These are phyloP conservation scores for Fusarium pseudocircinatum DNA, from an alignment of 2,329 filamentous ascomycete genomes.

Conservation along the genomic window DNA sequence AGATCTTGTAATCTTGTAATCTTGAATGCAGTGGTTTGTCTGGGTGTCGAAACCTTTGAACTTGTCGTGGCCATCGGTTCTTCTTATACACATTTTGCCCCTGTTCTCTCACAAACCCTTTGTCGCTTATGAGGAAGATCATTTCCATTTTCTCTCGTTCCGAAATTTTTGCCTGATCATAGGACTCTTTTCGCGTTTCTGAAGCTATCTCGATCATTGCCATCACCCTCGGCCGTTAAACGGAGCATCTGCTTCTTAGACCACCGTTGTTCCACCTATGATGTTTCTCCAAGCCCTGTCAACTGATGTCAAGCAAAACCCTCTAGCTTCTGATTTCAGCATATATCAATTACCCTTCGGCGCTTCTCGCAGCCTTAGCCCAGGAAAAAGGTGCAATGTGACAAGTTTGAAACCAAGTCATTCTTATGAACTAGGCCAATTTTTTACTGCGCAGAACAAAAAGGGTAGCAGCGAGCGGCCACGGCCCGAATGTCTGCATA, in stretches of 20 bases:
- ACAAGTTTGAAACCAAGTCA: background rate
- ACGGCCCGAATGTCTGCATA: slow-evolving; percentile 10
- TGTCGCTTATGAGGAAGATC: accelerated
- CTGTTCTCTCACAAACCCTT: accelerated
- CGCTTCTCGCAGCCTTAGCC: background rate
- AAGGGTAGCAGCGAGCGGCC: background rate
- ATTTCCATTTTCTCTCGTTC: background rate
- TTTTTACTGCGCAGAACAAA: accelerated
- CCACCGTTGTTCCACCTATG: background rate
- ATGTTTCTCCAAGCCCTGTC: accelerated
- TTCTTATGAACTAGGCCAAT: background rate
- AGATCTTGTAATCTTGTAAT: background rate
- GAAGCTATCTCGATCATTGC: background rate
- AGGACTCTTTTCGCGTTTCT: accelerated
- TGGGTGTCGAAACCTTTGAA: accelerated
- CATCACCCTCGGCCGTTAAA: background rate
- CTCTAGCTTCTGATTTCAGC: accelerated
- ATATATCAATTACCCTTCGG: background rate
- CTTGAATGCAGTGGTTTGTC: accelerated
- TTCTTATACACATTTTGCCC: background rate
- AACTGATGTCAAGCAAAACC: background rate
- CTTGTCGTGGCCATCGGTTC: accelerated
- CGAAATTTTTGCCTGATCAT: background rate
- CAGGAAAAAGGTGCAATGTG: background rate
- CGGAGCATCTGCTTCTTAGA: background rate